Conservation (phyloP, 148 eudicot genomes). For the Cornus suecica region DNA sequence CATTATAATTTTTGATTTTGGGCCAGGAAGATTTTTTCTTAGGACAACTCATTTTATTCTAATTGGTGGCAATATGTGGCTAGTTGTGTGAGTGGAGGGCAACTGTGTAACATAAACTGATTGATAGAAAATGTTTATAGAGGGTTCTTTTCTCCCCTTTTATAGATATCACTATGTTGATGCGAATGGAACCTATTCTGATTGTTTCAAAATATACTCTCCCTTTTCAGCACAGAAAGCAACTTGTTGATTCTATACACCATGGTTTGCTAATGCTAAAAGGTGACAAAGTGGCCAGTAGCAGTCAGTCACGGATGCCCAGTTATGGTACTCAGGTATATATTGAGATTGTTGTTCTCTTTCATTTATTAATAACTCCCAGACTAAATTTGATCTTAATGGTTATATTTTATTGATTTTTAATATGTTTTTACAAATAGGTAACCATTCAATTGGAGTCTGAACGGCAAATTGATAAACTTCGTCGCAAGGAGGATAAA, state of each 20-base stretch:
- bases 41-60: background rate
- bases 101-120: background rate
- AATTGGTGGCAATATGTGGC: background rate
- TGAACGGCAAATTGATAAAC: conserved; percentile 82
- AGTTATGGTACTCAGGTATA: conserved; percentile 96
- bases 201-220: background rate
- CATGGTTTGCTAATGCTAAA: conserved; percentile 65
- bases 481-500: conserved; percentile 96
- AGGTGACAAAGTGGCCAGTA: conserved; percentile 62
- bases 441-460: conserved; percentile 95
- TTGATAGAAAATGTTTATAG: conserved; percentile 1
- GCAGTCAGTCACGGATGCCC: conserved; percentile 74
- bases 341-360: background rate
- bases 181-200: background rate
- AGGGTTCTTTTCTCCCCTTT: background rate
- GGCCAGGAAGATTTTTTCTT: background rate
- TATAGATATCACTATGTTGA: background rate
- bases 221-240: conserved; percentile 72
- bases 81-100: background rate
- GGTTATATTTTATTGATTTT: background rate
- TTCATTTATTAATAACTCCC: background rate
- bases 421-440: conserved; percentile 22
- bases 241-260: conserved; percentile 74
- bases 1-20: background rate
- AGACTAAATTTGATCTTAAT: background rate